Percentiles rank a stretch among this genome's conserved stretches.
phyloP scores from a whole-genome alignment of 129 eudicot genomes.

The Logfia minima region DNA sequence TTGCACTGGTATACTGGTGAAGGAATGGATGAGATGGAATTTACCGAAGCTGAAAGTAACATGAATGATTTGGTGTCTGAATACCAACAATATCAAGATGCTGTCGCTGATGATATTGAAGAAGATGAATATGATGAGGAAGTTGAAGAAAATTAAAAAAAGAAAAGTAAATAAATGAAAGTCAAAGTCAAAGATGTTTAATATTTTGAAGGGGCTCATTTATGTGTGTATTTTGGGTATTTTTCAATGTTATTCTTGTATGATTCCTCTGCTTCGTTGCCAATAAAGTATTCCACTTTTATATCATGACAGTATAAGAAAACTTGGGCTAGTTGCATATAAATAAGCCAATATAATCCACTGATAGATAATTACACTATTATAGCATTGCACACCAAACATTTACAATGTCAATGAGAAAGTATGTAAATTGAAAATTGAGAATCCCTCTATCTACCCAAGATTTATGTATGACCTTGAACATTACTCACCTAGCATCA shows the following conservation, averaged over 20 bases:
- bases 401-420: slow-evolving; percentile 22
- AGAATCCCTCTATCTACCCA: slow-evolving; percentile 7
- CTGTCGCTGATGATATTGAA: slow-evolving; percentile 50
- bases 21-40: slow-evolving; percentile 79
- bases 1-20: slow-evolving; percentile 75
- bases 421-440: slow-evolving; percentile 20
- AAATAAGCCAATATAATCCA: slow-evolving; percentile 38
- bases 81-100: slow-evolving; percentile 80
- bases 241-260: slow-evolving; percentile 16
- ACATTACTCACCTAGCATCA: slow-evolving; percentile 25
- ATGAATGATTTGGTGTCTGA: slow-evolving; percentile 78
- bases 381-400: slow-evolving; percentile 34
- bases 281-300: slow-evolving; percentile 30
- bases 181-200: slow-evolving; percentile 31
- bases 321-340: background rate
- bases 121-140: slow-evolving; percentile 53
- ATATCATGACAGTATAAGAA: background rate
- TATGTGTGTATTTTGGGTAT: slow-evolving; percentile 26
- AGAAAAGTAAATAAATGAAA: background rate
- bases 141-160: slow-evolving; percentile 33
- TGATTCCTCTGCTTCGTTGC: slow-evolving; percentile 20
- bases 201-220: slow-evolving; percentile 18
- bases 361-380: slow-evolving; percentile 28
- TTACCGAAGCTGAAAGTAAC: slow-evolving; percentile 71
- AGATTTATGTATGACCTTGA: slow-evolving; percentile 13